Conservation (phyloP, 345 rosid species). For the Sisymbrium altissimum region DNA sequence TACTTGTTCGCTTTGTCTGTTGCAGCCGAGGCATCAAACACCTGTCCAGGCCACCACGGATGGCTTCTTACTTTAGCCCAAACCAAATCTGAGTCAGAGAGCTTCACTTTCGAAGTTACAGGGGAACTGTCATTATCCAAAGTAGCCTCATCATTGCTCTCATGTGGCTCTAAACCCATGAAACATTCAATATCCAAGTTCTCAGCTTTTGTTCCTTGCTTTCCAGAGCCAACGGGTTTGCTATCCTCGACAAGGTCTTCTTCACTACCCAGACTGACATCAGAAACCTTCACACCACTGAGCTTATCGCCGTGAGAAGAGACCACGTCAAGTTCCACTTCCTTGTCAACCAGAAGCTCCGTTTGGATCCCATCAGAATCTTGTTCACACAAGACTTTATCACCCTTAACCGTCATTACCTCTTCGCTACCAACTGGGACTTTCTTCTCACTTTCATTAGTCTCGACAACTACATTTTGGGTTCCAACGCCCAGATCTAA, state of each 20-base stretch:
- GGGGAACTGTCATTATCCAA: background rate
- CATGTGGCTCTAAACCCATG: constrained; percentile 19
- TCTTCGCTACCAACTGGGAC: constrained; percentile 12
- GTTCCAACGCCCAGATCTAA: constrained; percentile 23
- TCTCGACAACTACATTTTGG: background rate
- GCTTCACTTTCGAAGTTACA: constrained; percentile 12
- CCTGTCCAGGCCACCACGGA: constrained; percentile 96
- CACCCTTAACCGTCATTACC: constrained; percentile 1
- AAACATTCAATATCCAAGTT: background rate
- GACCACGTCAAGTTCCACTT: background rate
- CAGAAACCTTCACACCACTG: constrained; percentile 9
- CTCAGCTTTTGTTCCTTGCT: constrained; percentile 28
- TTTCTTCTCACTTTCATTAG: constrained; percentile 12
- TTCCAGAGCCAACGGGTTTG: constrained; percentile 5
- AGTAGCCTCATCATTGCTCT: background rate
- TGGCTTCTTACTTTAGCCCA: constrained; percentile 92
- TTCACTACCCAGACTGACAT: background rate
- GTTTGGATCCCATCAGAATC: constrained; percentile 2
- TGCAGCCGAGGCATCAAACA: constrained; percentile 52
- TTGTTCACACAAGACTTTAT: background rate
- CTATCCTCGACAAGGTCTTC: constrained; percentile 9
- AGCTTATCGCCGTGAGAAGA: constrained; percentile 9
- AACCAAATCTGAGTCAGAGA: constrained; percentile 57
- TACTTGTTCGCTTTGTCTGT: constrained; percentile 59
- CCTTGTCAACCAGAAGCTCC: constrained; percentile 4